Evolutionary conservation across 129 eudicot genomes (phyloP), one percentile per base, ranked within the genome.

Genomic region (Saposhnikovia divaricata): DNA sequence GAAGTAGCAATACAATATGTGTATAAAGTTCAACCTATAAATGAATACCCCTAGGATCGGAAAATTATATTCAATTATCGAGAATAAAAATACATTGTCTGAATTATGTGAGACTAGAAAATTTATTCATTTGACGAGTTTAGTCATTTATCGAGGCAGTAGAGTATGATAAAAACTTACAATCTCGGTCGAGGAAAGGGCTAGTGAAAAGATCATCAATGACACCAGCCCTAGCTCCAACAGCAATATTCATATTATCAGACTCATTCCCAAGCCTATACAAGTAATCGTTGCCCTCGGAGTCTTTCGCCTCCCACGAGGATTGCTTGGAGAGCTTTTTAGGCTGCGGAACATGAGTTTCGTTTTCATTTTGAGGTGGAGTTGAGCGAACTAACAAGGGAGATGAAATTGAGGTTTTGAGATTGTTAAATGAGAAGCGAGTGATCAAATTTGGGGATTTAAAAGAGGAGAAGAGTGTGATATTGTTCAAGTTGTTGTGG

Each of bases 211-310:
- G 96, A 78, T 90, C 96, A 77, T 95, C 99, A 28, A 95, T 83
- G 81, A 95, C 87, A 27, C 99, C 99, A 79, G 96, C 90, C 87
- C 87, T 92, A 83, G 99, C 99, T 23, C 99, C 99, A 47, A 92
- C 97, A 21, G 94, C 93, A 43, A 92, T 90, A 74, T 95, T 95
- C 96, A 91, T 95, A 78, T 95, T 95, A 19, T 90, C 99, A 39
- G 99, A 85, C 89, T 95, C 99, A 61, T 89, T 89, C 6, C 99
- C 99, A 8, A 95, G 91, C 83, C 96, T 81, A 75, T 95, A 95
- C 23, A 95, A 84, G 73, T 95, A 95, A 88, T 95, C 99, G 25
- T 90, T 87, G 28, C 96, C 99, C 69, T 88, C 87, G 10, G 87
- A 77, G 55, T 95, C 97, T 82, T 87, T 87, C 34, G 93, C 86